Evolutionary conservation across 345 rosid genomes (phyloP), one percentile per base, ranked within the genome.

Genomic region (Eucalyptus tenuipes): DNA sequence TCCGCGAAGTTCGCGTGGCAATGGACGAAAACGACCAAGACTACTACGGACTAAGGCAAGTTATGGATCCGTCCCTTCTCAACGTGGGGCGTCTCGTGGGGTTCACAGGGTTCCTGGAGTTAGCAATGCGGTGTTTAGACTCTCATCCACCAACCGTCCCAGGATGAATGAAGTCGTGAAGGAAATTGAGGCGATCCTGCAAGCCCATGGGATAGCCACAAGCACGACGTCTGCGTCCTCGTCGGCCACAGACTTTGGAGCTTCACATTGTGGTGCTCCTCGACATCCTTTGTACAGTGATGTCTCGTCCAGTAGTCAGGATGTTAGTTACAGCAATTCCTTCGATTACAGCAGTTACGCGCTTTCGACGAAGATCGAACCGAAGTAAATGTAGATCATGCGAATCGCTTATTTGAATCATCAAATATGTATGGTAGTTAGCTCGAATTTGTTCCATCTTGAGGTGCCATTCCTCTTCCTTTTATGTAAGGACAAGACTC

Each of bases 151-250:
- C 3, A 85, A 86, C 33, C 88, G 94, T 86, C 94, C 94, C 45
- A 59, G 92, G 14, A 92, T 92, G 94, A 80, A 88, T 20, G 93
- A 91, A 44, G 92, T 91, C 47, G 92, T 87, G 40, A 92, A 89
- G 82, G 89, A 87, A 50, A 86, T 92, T 2, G 94, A 92, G 86
- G 66, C 52, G 80, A 90, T 92, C 59, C 53, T 91, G 91, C 89
- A 90, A 91, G 86, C 86, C 16, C 88, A 91, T 25, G 91, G 91
- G 20, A 24, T 85, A 10, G 68, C 89, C 66, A 55, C 89, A 2
- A 88, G 86, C 49, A 47, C 53, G 10, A 87, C 88, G 11, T 87
- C 88, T 13, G 88, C 87, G 13, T 85, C 89, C n/a, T 87, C 89
- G 37, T 89, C 91, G 12, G 89, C 90, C 55, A 75, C 40, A 3